Evolutionary conservation across 2,329 filamentous ascomycete genomes (phyloP).

Genomic region (Monosporascus sp.): DNA sequence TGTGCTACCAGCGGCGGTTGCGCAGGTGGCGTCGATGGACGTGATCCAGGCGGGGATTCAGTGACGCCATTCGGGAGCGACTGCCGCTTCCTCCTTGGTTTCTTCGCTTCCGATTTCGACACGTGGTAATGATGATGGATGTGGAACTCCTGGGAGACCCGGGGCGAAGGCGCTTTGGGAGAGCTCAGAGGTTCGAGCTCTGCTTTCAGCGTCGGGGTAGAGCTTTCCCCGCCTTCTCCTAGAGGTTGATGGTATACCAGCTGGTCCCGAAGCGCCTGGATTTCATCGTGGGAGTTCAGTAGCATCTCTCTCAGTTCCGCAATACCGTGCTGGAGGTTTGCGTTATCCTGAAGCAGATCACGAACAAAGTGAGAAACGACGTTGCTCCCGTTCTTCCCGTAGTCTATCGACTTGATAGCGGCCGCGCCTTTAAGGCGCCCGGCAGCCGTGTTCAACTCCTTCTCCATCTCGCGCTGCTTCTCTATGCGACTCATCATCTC

Average conservation of each 20-base stretch:
- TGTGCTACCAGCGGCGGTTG: constrained; percentile 36
- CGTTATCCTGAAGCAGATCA: constrained; percentile 92
- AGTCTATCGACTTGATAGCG: constrained; percentile 59
- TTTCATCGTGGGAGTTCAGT: constrained; percentile 87
- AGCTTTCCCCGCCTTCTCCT: constrained; percentile 33
- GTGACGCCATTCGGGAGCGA: constrained; percentile 58
- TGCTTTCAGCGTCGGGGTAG: constrained; percentile 57
- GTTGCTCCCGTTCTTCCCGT: constrained; percentile 53
- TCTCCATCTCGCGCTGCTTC: constrained; percentile 73
- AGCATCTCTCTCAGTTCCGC: constrained; percentile 88
- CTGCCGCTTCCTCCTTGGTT: constrained; percentile 68
- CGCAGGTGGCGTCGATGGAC: constrained; percentile 37
- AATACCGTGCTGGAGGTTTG: constrained; percentile 86
- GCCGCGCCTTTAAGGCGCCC: constrained; percentile 77
- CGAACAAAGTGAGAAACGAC: constrained; percentile 96
- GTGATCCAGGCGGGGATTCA: constrained; percentile 43
- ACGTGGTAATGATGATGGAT: constrained; percentile 94
- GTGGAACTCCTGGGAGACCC: constrained; percentile 70
- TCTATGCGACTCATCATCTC: constrained; percentile 83
- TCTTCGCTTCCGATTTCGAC: constrained; percentile 55
- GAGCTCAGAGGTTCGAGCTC: constrained; percentile 58
- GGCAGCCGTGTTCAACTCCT: constrained; percentile 73
- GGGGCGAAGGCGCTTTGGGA: constrained; percentile 27
- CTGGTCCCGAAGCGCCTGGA: constrained; percentile 79
- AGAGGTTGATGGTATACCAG: constrained; percentile 73